Conservation (phyloP, 2,329 filamentous ascomycete genomes). For the Alternaria tenuissima region DNA sequence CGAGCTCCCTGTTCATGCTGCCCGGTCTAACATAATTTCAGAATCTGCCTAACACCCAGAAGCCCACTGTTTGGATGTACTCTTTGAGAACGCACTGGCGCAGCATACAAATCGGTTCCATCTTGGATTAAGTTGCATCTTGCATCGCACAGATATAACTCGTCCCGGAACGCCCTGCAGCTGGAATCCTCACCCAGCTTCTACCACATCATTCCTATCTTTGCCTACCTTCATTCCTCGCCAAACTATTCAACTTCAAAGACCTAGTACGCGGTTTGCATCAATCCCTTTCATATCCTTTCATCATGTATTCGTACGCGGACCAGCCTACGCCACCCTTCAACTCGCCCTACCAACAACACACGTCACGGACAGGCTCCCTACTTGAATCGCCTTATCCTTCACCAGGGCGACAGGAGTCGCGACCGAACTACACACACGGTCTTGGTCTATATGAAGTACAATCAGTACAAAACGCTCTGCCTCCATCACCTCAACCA, state of each 20-base stretch:
- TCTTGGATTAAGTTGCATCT: constrained; percentile 30
- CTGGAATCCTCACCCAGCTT: constrained; percentile 24
- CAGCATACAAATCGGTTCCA: constrained; percentile 39
- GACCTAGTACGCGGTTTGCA: constrained; percentile 16
- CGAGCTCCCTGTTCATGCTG: constrained; percentile 36
- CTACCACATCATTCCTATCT: constrained; percentile 14
- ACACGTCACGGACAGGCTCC: constrained; percentile 33
- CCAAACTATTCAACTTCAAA: constrained; percentile 4
- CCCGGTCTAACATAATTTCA: constrained; percentile 44
- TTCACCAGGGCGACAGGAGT: constrained; percentile 45
- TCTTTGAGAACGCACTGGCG: constrained; percentile 45
- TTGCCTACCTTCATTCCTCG: constrained; percentile 13
- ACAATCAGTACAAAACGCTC: constrained; percentile 32
- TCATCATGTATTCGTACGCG: constrained; percentile 33
- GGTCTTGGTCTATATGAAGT: constrained; percentile 48
- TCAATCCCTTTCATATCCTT: constrained; percentile 17
- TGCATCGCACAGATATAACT: constrained; percentile 43
- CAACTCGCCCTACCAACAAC: constrained; percentile 49
- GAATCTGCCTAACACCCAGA: constrained; percentile 50
- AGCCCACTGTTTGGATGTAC: constrained; percentile 40
- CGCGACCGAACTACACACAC: constrained; percentile 40
- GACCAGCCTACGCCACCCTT: constrained; percentile 46
- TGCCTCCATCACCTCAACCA: constrained; percentile 48
- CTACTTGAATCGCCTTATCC: constrained; percentile 47
- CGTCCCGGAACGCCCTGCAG: constrained; percentile 37